phyloP scores from a whole-genome alignment of 2,329 filamentous ascomycete species.

The Apiospora malaysiana region DNA sequence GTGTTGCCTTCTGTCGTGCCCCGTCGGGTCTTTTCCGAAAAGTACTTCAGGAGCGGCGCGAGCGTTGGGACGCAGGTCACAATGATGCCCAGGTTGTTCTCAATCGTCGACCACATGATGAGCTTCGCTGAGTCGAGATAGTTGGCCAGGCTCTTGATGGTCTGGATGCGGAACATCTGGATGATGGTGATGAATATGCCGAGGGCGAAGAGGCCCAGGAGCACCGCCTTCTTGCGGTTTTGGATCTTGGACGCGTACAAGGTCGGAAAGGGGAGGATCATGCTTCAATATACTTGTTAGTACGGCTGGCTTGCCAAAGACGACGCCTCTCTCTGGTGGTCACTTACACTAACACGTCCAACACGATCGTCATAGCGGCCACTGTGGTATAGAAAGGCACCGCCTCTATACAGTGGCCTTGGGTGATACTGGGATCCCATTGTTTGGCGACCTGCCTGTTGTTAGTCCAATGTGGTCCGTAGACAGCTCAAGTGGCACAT shows the following conservation, averaged over 20 bases:
- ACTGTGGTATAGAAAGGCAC: slow-evolving; percentile 51
- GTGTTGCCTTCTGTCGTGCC: slow-evolving; percentile 26
- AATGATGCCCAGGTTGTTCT: slow-evolving; percentile 51
- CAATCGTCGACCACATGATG: slow-evolving; percentile 53
- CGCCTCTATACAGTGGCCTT: slow-evolving; percentile 44
- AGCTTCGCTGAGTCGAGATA: slow-evolving; percentile 50
- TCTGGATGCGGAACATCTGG: slow-evolving; percentile 57
- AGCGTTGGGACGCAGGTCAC: slow-evolving; percentile 50
- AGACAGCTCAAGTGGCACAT: not conserved
- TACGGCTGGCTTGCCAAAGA: not conserved
- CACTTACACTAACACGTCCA: slow-evolving; percentile 48
- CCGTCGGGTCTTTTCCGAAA: slow-evolving; percentile 37
- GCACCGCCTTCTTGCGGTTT: slow-evolving; percentile 47
- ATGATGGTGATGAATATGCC: slow-evolving; percentile 51
- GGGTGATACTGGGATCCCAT: slow-evolving; percentile 46
- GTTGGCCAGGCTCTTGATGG: slow-evolving; percentile 49
- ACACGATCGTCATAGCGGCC: slow-evolving; percentile 47
- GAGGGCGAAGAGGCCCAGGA: slow-evolving; percentile 35
- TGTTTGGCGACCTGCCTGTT: slow-evolving; percentile 42
- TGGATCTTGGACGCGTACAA: slow-evolving; percentile 45
- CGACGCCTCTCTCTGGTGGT: not conserved
- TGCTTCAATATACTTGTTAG: slow-evolving; percentile 34
- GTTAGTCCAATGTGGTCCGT: slow-evolving; percentile 17
- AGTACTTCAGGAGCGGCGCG: slow-evolving; percentile 45
- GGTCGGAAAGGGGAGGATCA: slow-evolving; percentile 48